Percentiles rank a stretch among this genome's conserved stretches.
Conservation (phyloP, 257 asterid species). For the Solanum rostratum region DNA sequence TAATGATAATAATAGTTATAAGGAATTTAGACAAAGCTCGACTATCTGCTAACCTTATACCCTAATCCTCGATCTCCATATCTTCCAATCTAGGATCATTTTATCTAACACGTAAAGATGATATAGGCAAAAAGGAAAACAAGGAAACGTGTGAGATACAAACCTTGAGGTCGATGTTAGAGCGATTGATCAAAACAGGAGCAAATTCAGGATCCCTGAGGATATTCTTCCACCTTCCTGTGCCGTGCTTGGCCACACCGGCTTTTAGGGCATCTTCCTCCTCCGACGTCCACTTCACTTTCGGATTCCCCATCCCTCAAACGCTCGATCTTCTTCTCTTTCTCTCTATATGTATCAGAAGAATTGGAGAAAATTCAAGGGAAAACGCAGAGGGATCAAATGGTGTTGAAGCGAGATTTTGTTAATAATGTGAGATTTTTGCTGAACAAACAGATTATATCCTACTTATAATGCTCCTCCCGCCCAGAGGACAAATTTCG, state of each 20-base stretch:
- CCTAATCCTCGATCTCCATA: background rate
- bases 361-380: background rate
- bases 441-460: background rate
- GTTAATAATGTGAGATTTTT: background rate
- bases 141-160: background rate
- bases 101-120: background rate
- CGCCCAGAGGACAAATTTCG: background rate
- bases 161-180: slow-evolving; percentile 68
- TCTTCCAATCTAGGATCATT: background rate
- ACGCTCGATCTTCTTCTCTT: background rate
- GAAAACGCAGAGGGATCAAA: background rate
- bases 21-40: background rate
- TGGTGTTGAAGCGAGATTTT: background rate
- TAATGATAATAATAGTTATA: background rate
- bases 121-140: background rate
- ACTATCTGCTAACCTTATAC: background rate
- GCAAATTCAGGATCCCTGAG: slow-evolving; percentile 32
- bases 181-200: slow-evolving; percentile 21
- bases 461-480: background rate
- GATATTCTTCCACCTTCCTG: slow-evolving; percentile 51
- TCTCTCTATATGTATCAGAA: background rate
- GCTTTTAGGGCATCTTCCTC: slow-evolving; percentile 52
- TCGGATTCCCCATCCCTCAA: slow-evolving; percentile 43
- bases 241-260: slow-evolving; percentile 45
- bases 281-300: slow-evolving; percentile 44